A percentile compares a stretch with the other conserved stretches of the same genome.
These are phyloP conservation scores for Hydrangea macrophylla DNA, from an alignment of 148 eudicot genomes.

Conservation along the genomic window DNA sequence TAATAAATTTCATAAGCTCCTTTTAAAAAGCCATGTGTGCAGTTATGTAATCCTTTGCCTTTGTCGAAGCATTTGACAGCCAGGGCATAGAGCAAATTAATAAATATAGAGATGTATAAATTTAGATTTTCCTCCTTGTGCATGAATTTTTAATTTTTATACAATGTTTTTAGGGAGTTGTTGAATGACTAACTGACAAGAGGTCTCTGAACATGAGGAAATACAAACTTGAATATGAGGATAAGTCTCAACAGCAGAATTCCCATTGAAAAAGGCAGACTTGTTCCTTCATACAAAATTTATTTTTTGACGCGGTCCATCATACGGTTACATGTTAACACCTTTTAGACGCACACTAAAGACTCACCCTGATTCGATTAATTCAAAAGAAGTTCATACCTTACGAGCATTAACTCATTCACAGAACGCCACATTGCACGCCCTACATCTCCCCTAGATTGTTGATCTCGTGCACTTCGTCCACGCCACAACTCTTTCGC, in stretches of 20 bases:
- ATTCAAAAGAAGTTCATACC: constrained; percentile 37
- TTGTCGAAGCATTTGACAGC: neutral
- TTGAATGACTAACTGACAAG: neutral
- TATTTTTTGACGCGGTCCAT: too few species aligned
- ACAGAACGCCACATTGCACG: constrained; percentile 98
- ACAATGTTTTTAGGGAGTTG: neutral
- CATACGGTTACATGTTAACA: too few species aligned
- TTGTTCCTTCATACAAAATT: too few species aligned
- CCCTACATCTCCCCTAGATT: constrained; percentile 63
- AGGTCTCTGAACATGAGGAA: neutral
- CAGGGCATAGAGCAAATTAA: neutral
- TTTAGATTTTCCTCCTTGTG: neutral
- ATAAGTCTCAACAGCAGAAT: neutral
- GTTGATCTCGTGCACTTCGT: constrained; percentile 83
- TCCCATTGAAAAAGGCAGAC: too few species aligned
- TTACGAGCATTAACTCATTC: constrained; percentile 86
- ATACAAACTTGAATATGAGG: neutral
- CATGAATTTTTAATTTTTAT: too few species aligned
- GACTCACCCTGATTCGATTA: too few species aligned
- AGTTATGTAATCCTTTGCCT: too few species aligned
- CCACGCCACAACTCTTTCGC: constrained; percentile 96
- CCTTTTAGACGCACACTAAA: too few species aligned
- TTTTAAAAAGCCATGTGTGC: too few species aligned
- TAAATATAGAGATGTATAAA: neutral
- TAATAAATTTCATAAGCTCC: too few species aligned